Base-by-base conservation (phyloP, 108 stramenopile species). In the Skeletonema grethae region DNA sequence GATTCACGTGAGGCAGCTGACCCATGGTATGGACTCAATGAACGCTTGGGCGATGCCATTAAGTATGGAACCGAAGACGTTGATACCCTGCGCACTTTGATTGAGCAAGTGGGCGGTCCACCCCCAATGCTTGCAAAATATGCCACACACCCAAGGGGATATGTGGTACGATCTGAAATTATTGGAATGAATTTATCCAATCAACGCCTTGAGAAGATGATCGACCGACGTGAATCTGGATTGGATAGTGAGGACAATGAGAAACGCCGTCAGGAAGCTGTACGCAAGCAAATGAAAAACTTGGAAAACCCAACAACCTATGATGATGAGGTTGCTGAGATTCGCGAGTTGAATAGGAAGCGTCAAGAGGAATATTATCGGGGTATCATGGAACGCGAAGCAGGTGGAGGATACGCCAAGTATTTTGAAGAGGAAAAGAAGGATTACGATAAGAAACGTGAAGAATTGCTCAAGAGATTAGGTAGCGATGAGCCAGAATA, bases 1-100 rank as follows among this genome's bases (percentile, higher is more conserved):
- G 86, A 90, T 62, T 43, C 73, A 25, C 66, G 88, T 0, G 76
- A 63, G 56, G 50, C 60, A 8, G 63, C 77, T 15, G 93, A 95
- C 82, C 90, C 93, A 4, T 95, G 93, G 93, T 95, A 84, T 66
- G 85, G 62, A 2, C 62, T 95, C 76, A 95, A 95, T 70, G 90
- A 95, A 32, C 87, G 89, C 0, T 31, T 95, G 41, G 65, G 85
- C 8, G 93, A 95, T 66, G 93, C 93, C 32, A 77, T 84, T 70
- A 86, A 87, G 80, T 87, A 76, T 20, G 79, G 77, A 3, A 58
- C 79, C n/a, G 89, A 91, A 32, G 79, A 86, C 38, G 70, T 90
- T 3, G 79, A 82, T 5, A 62, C 82, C 30, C 39, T 94, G 55
- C 61, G 76, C 45, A 56, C 32, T 1, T 76, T 94, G 15, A 80